Base-by-base conservation (phyloP, 75 land plant species). In the Pseudotsuga menziesii region DNA sequence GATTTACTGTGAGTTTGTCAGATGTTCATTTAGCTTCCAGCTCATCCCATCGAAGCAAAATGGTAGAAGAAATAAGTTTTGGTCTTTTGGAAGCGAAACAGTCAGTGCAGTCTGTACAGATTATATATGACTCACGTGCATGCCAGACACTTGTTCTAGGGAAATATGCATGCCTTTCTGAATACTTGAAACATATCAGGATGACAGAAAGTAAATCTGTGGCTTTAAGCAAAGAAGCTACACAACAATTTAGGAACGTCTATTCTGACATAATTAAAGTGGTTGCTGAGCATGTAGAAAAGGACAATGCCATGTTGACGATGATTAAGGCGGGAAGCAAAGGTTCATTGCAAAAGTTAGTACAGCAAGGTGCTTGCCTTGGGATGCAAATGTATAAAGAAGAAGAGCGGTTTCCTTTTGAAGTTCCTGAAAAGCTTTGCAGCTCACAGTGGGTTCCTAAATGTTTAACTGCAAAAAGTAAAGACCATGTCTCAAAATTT, bases 301-400 rank as follows among this genome's bases (percentile, higher is more conserved):
- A 76, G 27, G 85, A 85, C 12, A 96, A 96, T 63, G 75, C 97
- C 36, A 73, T 96, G 77, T 39, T 94, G 61, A 78, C 83, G 35
- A 96, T 96, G 99, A 75, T 90, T 7, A 86, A 83, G 56, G 77
- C 98, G 58, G 97, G 94, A 71, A 96, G 99, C 80, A 94, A 92
- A 77, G 99, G 98, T 35, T 92, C 85, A 44, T 57, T 92, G 72
- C 48, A 66, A 56, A 94, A 94, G 57, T 48, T 94, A 63, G 82
- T 90, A 52, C 97, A 94, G 74, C 98, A 96, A 67, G 67, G 86
- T 82, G 83, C 86, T 32, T 94, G 99, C 73, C 81, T 96, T 76
- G 99, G 98, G 14, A 70, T 94, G 48, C 98, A 94, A 77, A 83
- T 89, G 54, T 72, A 81, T 20, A 71, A 84, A 27, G 83, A 86